Base-by-base conservation (phyloP, 1,284 basidiomycete genomes). In the Vanrija humicola region DNA sequence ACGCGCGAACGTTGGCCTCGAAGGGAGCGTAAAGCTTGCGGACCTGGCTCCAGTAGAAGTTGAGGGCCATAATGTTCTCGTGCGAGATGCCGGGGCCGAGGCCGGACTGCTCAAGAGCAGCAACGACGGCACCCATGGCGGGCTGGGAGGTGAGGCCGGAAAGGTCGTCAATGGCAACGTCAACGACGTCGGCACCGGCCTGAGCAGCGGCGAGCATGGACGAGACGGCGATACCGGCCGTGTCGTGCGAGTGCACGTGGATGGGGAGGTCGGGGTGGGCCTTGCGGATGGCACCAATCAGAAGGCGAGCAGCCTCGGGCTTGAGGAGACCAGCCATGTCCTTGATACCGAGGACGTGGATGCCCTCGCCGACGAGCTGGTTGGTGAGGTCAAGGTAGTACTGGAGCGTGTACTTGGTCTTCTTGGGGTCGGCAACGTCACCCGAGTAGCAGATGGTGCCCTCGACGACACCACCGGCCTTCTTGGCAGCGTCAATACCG, bases 211-310 rank as follows among this genome's bases (percentile, higher is more conserved):
- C 95, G 59, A 99, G 79, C 96, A 98, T 98, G 70, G 88, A 92
- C 19, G 96, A 90, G 45, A 92, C 83, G 46, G 96, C 91, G 70
- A 99, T 98, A 79, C 96, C 96, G 56, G 96, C 96, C 29, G 96
- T 99, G 79, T 99, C 96, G 79, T 99, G 96, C 42, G 96, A 98
- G 82, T 99, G 96, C 44, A 99, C 94, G 77, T 99, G 96, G 76
- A 99, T 98, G 43, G 95, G 93, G 59, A 99, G 84, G 76, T 98
- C 92, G 40, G 96, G 96, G 79, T 98, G 90, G 69, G 89, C 93
- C 80, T 91, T 85, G 75, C 96, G 87, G 77, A 99, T 93, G 23
- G 92, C 87, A 64, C 91, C 87, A 69, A 99, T 86, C 64, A 99
- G 87, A 88, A 96, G 72, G 64, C 81, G 92, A 15, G 95, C 96